Evolutionary conservation across 345 rosid genomes (phyloP).

Genomic region (Brassica napus): Da-Ae NC_063449.1:40089501-40090000

Average conservation of each 20-base stretch:
- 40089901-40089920: conserved; percentile 45
- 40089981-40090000: conserved; percentile 4
- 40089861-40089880: conserved; percentile 31
- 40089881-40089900: conserved; percentile 53
- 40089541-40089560: no score
- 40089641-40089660: conserved; percentile 82
- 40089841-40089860: conserved; percentile 47
- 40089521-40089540: no score
- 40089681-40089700: conserved; percentile 3
- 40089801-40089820: conserved; percentile 80
- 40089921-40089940: conserved; percentile 72
- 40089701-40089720: background rate
- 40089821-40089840: conserved; percentile 84
- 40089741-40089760: background rate
- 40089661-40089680: conserved; percentile 98
- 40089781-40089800: conserved; percentile 83
- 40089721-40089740: background rate
- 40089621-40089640: conserved; percentile 85
- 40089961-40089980: conserved; percentile 62
- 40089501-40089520: no score
- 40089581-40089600: no score
- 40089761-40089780: conserved; percentile 98
- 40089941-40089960: conserved; percentile 60
- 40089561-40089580: no score
- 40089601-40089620: conserved; percentile 72